Evolutionary conservation across 129 eudicot genomes (phyloP).

Genomic region (Silybum marianum): DNA sequence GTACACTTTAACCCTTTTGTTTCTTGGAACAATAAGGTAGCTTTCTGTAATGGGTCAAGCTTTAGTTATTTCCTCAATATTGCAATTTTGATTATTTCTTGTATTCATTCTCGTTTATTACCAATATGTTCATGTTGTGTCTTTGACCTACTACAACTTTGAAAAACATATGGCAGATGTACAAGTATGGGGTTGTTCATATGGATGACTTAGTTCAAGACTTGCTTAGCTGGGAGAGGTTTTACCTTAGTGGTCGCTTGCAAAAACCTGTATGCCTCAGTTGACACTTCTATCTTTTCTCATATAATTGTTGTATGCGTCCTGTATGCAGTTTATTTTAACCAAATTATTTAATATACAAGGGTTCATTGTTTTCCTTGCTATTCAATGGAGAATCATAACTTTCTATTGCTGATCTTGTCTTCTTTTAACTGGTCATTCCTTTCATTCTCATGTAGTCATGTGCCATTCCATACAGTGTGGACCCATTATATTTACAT

Average conservation of each 20-base stretch:
- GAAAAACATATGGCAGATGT: conserved; percentile 47
- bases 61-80: not conserved
- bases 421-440: no score
- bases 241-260: conserved; percentile 89
- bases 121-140: conserved; percentile 2
- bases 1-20: conserved; percentile 97
- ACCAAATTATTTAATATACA: not conserved
- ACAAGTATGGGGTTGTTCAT: conserved; percentile 88
- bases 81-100: not conserved
- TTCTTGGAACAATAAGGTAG: conserved; percentile 69
- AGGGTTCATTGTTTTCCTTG: no score
- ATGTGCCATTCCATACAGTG: no score
- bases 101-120: not conserved
- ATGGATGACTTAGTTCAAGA: conserved; percentile 69
- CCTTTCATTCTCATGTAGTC: no score
- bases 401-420: no score
- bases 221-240: conserved; percentile 68
- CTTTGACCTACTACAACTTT: not conserved
- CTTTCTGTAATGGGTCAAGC: not conserved
- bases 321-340: not conserved
- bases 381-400: no score
- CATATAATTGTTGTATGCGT: not conserved
- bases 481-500: no score
- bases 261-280: conserved; percentile 86
- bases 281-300: not conserved